phyloP scores from a whole-genome alignment of 495 filamentous ascomycete genomes.

The Xylaria longipes region DNA sequence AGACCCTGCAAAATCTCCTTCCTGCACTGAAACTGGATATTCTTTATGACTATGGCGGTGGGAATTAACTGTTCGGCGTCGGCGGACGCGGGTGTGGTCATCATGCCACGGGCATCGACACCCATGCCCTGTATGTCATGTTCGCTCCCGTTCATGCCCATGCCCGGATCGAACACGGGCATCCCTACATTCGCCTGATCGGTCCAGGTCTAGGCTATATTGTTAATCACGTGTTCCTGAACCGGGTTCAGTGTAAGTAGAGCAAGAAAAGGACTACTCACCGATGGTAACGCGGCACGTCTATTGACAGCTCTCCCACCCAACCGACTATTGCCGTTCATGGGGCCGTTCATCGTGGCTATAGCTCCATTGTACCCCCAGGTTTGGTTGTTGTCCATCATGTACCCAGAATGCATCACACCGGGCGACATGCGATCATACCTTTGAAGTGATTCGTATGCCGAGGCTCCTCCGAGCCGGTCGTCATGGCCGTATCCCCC shows the following conservation, averaged over 20 bases:
- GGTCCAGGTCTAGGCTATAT: slow-evolving; percentile 53
- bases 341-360: slow-evolving; percentile 54
- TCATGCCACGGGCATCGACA: slow-evolving; percentile 40
- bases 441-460: slow-evolving; percentile 55
- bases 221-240: slow-evolving; percentile 16
- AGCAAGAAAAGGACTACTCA: slow-evolving; percentile 40
- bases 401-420: slow-evolving; percentile 44
- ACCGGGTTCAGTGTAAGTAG: background rate
- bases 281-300: slow-evolving; percentile 55
- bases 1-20: slow-evolving; percentile 91
- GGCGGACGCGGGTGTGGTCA: slow-evolving; percentile 59
- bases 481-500: slow-evolving; percentile 56
- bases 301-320: slow-evolving; percentile 49
- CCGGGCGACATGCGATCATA: slow-evolving; percentile 59
- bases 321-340: slow-evolving; percentile 54
- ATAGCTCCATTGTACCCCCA: slow-evolving; percentile 58
- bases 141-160: slow-evolving; percentile 44
- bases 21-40: slow-evolving; percentile 97
- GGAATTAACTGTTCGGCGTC: slow-evolving; percentile 78
- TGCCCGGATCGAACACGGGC: slow-evolving; percentile 43
- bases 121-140: slow-evolving; percentile 38
- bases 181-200: slow-evolving; percentile 51
- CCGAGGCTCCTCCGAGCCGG: slow-evolving; percentile 57
- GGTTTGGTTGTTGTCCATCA: slow-evolving; percentile 53
- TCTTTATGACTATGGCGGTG: slow-evolving; percentile 99